phyloP scores from a whole-genome alignment of 139 green algal genomes.

The Micractinium sp. region DNA sequence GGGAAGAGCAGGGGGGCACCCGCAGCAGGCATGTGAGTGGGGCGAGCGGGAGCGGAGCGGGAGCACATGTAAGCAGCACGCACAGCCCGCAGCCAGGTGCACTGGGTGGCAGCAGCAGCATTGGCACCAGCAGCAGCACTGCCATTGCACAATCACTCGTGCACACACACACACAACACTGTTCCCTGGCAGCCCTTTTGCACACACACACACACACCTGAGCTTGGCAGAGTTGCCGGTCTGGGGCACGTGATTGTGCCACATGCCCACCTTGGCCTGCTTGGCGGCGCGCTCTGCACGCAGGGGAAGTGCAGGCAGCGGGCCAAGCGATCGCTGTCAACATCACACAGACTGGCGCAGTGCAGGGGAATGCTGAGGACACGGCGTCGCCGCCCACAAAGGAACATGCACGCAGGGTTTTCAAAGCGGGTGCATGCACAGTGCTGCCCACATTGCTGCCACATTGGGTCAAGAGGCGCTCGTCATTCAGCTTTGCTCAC shows the following conservation, averaged over 20 bases:
- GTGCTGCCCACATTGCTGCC: no score
- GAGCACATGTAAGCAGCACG: background rate
- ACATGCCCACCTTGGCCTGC: conserved; percentile 72
- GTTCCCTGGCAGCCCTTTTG: background rate
- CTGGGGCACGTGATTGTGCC: conserved; percentile 84
- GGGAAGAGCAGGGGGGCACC: background rate
- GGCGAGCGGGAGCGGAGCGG: background rate
- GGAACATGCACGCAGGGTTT: no score
- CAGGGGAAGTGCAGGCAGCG: background rate
- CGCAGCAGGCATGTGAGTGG: background rate
- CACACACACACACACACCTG: conserved; percentile 7
- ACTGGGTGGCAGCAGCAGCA: background rate
- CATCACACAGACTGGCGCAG: background rate
- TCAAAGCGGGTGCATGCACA: no score
- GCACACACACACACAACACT: background rate
- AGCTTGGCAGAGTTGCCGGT: conserved; percentile 73
- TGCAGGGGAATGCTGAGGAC: no score
- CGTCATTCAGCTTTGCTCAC: background rate
- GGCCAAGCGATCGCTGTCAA: background rate
- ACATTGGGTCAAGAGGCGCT: background rate
- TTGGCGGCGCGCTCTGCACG: conserved; percentile 82
- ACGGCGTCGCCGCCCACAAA: no score
- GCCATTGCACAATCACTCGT: background rate
- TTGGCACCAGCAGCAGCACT: background rate
- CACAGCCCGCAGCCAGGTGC: background rate